A percentile compares a stretch with the other conserved stretches of the same genome.
phyloP scores from a whole-genome alignment of 495 filamentous ascomycete species.

The Viridothelium virens region DNA sequence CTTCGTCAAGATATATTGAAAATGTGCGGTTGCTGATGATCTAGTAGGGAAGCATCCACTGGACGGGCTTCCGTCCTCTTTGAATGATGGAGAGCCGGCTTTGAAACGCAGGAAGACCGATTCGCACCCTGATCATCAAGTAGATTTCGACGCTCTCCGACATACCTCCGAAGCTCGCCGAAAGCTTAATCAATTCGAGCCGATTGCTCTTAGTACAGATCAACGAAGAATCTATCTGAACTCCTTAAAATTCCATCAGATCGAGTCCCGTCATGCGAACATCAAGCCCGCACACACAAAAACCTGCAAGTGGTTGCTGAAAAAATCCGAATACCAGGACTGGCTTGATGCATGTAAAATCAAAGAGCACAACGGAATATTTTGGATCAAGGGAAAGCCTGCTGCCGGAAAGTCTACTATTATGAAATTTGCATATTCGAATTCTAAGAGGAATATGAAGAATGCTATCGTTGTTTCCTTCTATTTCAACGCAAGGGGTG shows the following conservation, averaged over 20 bases:
- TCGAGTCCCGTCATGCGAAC: not conserved
- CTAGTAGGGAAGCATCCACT: too few species aligned
- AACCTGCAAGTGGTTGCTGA: too few species aligned
- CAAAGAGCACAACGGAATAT: not conserved
- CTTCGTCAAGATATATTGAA: too few species aligned
- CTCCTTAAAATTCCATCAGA: not conserved
- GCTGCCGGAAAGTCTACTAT: slow-evolving; percentile 29
- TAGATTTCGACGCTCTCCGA: too few species aligned
- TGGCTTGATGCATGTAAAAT: too few species aligned
- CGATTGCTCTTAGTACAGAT: not conserved
- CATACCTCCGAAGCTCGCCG: too few species aligned
- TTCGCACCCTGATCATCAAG: not conserved
- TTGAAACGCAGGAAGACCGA: not conserved
- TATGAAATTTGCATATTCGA: slow-evolving; percentile 19
- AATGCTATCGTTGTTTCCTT: slow-evolving; percentile 26
- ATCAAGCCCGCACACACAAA: too few species aligned
- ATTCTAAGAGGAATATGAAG: slow-evolving; percentile 2
- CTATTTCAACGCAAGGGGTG: slow-evolving; percentile 39
- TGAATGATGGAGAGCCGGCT: not conserved
- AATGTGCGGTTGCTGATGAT: too few species aligned
- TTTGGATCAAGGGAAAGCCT: slow-evolving; percentile 30
- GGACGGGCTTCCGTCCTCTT: too few species aligned
- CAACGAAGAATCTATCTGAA: not conserved
- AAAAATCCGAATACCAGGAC: too few species aligned
- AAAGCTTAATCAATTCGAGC: not conserved